Conservation (phyloP, 176 grass and related monocot genomes). For the Oryza glumipatula region DNA sequence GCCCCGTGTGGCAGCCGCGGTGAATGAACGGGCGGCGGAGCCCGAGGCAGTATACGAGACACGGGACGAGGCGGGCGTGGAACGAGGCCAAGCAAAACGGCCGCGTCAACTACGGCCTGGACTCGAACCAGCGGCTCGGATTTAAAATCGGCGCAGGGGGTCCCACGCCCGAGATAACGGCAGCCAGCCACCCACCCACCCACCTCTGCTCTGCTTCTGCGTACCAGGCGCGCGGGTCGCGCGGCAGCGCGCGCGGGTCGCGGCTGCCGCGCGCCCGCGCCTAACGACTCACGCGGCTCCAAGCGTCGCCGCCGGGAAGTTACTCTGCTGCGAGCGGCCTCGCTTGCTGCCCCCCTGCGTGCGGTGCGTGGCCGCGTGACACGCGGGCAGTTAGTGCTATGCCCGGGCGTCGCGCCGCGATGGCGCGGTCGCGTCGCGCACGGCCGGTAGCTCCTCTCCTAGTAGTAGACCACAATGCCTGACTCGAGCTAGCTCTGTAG, state of each 20-base stretch:
- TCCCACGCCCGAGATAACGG: background rate
- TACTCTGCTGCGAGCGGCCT: background rate
- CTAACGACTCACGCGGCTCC: conserved; percentile 18
- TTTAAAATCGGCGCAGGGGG: conserved; percentile 28
- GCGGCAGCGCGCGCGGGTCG: background rate
- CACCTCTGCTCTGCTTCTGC: background rate
- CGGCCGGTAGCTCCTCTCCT: background rate
- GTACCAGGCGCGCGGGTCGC: background rate
- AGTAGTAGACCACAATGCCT: no score
- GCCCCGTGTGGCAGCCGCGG: conserved; percentile 23
- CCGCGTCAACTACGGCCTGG: conserved; percentile 33
- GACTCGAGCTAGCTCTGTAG: no score
- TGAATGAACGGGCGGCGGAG: background rate
- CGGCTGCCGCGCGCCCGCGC: no score
- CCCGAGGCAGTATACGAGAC: conserved; percentile 6
- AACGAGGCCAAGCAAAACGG: conserved; percentile 43
- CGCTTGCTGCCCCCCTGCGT: background rate
- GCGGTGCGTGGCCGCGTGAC: conserved; percentile 2
- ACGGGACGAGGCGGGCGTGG: conserved; percentile 8
- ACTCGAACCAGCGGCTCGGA: background rate
- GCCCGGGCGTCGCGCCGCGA: background rate
- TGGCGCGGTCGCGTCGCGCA: background rate
- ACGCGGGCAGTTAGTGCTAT: background rate
- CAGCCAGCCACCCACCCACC: background rate
- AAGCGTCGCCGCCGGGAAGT: background rate